Percentiles rank a stretch among this genome's conserved stretches.
Evolutionary conservation across 345 rosid species (phyloP).

Genomic region (Garcia nutans): DNA sequence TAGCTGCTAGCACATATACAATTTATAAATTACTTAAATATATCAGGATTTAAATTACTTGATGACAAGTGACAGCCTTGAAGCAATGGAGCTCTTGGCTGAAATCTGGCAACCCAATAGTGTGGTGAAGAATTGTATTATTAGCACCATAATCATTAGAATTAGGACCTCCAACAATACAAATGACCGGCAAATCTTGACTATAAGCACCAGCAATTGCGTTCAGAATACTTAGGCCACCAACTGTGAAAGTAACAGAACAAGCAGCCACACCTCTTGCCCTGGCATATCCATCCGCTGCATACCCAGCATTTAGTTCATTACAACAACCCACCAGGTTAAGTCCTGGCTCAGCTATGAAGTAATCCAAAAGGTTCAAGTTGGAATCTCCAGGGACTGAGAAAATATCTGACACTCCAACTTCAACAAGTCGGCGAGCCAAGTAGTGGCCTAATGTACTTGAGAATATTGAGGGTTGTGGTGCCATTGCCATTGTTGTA

Average conservation of each 20-base stretch:
- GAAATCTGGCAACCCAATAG: neutral
- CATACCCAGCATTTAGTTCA: neutral
- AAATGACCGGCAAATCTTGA: neutral
- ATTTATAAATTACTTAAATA: too few species aligned
- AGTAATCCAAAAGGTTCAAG: neutral
- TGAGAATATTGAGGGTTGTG: neutral
- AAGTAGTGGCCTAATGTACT: neutral
- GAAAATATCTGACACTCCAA: neutral
- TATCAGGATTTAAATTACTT: neutral
- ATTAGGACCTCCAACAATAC: neutral
- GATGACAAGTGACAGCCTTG: constrained; percentile 1
- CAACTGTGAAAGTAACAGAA: neutral
- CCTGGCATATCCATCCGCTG: neutral
- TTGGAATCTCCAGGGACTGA: neutral
- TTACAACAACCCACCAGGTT: neutral
- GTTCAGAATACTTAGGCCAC: neutral
- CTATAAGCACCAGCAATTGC: neutral
- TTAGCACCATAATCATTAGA: constrained; percentile 2
- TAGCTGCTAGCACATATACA: too few species aligned
- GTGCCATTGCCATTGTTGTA: too few species aligned
- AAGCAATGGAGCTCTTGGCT: neutral
- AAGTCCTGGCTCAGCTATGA: constrained; percentile 2
- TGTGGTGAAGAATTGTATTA: neutral
- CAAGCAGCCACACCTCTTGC: neutral
- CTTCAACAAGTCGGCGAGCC: neutral